Conservation (phyloP, 345 rosid species). For the Bruguiera gymnorhiza region DNA sequence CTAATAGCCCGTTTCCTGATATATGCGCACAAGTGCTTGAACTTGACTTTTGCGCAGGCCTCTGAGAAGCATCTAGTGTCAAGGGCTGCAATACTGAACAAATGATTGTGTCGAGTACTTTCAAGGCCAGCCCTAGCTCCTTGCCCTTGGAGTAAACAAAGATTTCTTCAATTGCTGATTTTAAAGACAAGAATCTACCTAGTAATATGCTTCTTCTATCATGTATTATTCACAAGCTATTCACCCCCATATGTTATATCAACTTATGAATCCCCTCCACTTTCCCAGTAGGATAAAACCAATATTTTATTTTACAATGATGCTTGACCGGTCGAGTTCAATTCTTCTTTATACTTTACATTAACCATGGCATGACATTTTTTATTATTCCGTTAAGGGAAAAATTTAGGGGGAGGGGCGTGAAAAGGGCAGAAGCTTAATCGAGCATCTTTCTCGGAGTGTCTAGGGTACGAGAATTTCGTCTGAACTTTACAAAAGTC, state of each 20-base stretch:
- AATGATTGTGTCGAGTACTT: slow-evolving; percentile 28
- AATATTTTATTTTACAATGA: no score
- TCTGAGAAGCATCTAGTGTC: slow-evolving; percentile 42
- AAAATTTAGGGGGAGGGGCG: no score
- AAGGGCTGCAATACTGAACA: slow-evolving; percentile 37
- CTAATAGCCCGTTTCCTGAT: not conserved
- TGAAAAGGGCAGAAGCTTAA: no score
- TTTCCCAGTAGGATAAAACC: slow-evolving; percentile 3
- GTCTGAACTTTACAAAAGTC: no score
- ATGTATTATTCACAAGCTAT: slow-evolving; percentile 25
- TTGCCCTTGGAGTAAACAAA: slow-evolving; percentile 8
- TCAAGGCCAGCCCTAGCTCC: slow-evolving; percentile 12
- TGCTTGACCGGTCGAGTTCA: no score
- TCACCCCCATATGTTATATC: not conserved
- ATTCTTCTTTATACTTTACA: no score
- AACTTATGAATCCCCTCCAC: not conserved
- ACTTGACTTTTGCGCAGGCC: slow-evolving; percentile 24
- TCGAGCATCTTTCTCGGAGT: no score
- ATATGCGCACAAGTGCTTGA: slow-evolving; percentile 1
- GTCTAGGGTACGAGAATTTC: no score
- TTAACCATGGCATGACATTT: no score
- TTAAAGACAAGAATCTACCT: slow-evolving; percentile 6
- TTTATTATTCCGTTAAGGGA: no score
- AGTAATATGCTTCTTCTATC: not conserved
- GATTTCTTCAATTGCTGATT: slow-evolving; percentile 9